Base-by-base conservation (phyloP, 331 rosid species). In the Arachis monticola region DNA sequence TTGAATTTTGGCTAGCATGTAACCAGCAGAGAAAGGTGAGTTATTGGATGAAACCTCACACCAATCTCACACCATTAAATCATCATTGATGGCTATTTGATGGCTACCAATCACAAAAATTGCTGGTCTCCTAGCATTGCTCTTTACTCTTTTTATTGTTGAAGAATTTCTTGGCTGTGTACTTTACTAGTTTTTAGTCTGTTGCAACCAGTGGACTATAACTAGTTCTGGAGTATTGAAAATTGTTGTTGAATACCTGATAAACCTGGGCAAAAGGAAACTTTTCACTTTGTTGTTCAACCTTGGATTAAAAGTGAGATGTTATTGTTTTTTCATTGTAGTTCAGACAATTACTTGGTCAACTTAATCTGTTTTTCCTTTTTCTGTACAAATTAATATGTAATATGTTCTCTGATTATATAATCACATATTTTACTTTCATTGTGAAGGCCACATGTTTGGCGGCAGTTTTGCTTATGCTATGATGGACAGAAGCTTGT, bases 391-490 rank as follows among this genome's bases (percentile, higher is more conserved):
- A 22, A 22, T 22, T 22, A 35, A 35, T 35, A 35, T 35, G 40
- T 35, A 35, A 35, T 5, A 3, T 35, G 40, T 35, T 35, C 3
- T 35, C 40, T 35, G 40, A 35, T 35, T 35, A 35, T 35, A 35
- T 35, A 35, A 35, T 35, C 40, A 35, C 40, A 35, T 35, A 35
- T 35, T 35, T 50, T 55, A 65, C 38, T n/a, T 80, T 77, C 81
- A 61, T 82, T 60, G 48, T 82, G 87, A 3, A 94, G 99, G 99
- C 85, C 87, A 8, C 96, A 90, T 61, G 88, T 94, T 22, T 94
- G 99, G 99, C 89, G 96, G 64, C 89, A 86, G 84, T 92, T 94
- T 85, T 94, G 97, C 85, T 85, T 91, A 77, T 82, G 92, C 83
- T 90, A 70, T 80, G 87, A 76, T 80, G 97, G 82, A 76, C 88